Evolutionary conservation across 202 grass and related monocot species (phyloP), one percentile per base, ranked within the genome.

Genomic region (Zoysia matrella): DNA sequence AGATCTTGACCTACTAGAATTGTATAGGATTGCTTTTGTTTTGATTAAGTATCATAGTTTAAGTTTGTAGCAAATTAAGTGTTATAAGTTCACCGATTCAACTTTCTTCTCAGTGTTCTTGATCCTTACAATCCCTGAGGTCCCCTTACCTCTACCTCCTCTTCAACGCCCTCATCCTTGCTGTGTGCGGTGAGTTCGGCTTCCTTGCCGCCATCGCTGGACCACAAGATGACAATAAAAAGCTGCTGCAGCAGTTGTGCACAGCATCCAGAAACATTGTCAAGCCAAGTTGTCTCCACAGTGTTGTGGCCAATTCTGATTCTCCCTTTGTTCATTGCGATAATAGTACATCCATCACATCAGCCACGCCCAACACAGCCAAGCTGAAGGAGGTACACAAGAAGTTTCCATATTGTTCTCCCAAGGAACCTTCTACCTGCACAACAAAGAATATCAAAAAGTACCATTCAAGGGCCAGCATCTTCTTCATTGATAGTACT

Each of bases 101-200:
- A n/a, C n/a, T n/a, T n/a, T n/a, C n/a, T n/a, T n/a, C n/a, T n/a
- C n/a, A n/a, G n/a, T n/a, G n/a, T n/a, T n/a, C n/a, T n/a, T n/a
- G n/a, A n/a, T n/a, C n/a, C n/a, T n/a, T n/a, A n/a, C n/a, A n/a
- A 7, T 86, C 82, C 58, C 15, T 95, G 7, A 86, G 85, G 22
- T 50, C 67, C n/a, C 83, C 82, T 7, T 95, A 88, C 85, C 67
- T 95, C 14, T 95, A 95, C 75, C 68, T 95, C 71, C 85, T 95
- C 44, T 86, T 86, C 80, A 95, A 95, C 82, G 76, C 85, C 75
- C 84, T 95, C 58, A 79, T 95, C 40, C 56, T 95, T 55, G 62
- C 12, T 8, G 75, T 95, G 2, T 79, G 89, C 7, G 71, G 92
- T 53, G 79, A 95, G 85, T 88, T 85, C 4, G 89, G 92, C 40